Percentiles rank a stretch among this genome's conserved stretches.
phyloP scores from a whole-genome alignment of 2,329 filamentous ascomycete species.

The Colletotrichum limetticola region DNA sequence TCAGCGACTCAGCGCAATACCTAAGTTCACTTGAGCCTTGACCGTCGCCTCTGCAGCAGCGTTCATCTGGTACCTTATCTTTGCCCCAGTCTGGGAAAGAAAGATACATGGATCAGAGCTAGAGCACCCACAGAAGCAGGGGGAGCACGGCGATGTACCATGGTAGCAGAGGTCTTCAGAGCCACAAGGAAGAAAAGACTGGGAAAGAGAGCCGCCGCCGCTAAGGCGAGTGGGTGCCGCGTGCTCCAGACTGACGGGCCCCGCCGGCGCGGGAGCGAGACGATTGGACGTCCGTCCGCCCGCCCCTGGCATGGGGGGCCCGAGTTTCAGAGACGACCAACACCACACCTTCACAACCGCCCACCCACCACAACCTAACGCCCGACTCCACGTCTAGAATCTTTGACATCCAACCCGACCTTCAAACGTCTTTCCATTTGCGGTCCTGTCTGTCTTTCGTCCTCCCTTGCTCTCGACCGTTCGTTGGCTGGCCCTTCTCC shows the following conservation, averaged over 20 bases:
- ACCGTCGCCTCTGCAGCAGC: not conserved
- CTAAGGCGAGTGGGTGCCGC: slow-evolving; percentile 27
- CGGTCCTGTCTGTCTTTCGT: not conserved
- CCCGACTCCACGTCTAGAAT: not conserved
- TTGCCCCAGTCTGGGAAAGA: not conserved
- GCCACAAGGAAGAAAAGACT: not conserved
- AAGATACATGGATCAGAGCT: not conserved
- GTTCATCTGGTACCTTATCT: not conserved
- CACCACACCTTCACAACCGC: slow-evolving; percentile 1
- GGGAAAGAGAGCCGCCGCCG: slow-evolving; percentile 16
- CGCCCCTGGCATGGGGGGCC: slow-evolving; percentile 24
- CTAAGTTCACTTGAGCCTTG: no score
- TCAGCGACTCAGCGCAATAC: not conserved
- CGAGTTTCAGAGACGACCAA: slow-evolving; percentile 26
- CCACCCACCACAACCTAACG: not conserved
- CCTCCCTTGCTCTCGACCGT: slow-evolving; percentile 6
- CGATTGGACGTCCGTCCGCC: slow-evolving; percentile 27
- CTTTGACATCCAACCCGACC: slow-evolving; percentile 26
- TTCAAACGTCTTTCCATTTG: slow-evolving; percentile 23
- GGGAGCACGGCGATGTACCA: not conserved
- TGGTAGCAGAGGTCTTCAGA: not conserved
- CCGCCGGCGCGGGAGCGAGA: slow-evolving; percentile 19
- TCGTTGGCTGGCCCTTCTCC: not conserved
- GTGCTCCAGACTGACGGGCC: slow-evolving; percentile 28
- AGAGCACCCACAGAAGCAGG: not conserved